Evolutionary conservation across 1,139 yeast species (phyloP), one percentile per base, ranked within the genome.

Genomic region (Candida gigantensis): DNA sequence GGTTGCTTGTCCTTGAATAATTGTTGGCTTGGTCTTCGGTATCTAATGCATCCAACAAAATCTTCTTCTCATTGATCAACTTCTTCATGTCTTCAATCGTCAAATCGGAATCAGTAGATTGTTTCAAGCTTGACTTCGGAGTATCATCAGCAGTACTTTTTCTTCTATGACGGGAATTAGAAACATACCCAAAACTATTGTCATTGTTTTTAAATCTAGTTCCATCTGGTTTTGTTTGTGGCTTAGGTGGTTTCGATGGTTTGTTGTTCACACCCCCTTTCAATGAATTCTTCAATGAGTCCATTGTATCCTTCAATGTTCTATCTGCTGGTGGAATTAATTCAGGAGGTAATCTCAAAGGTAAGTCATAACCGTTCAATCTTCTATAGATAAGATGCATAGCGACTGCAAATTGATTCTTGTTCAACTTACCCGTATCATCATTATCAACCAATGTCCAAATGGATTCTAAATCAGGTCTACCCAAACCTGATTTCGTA

Each of bases 401-500:
- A 15, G 92, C 92, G 32, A 84, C 83, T 0, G 89, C 83, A 62
- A 84, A 84, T 51, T 84, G 89, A 57, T 84, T 90, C 51, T 78
- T 81, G 55, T 83, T 84, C 47, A 84, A 70, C 54, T 78, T 81
- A 2, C 92, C 89, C 40, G 81, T 73, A 52, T 84, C 83, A 37
- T 81, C 79, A 14, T 78, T 69, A 53, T 85, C 90, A 24, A 84
- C 77, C 46, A 84, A 67, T 37, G 84, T 88, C 98, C 98, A 92
- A 45, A 92, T 87, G 25, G 81, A 72, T 58, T 90, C 97, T 44
- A 92, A 72, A 50, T 90, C 97, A 7, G 80, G 75, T 59, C 97
- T 79, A 40, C 81, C 74, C 47, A 92, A 75, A 1, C 97, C 97
- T 18, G 95, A 84, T 61, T 92, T 92, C 33, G 94, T 83, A 60